Conservation (phyloP, 352 stramenopile genomes). For the Pythium phragmiticola region DNA sequence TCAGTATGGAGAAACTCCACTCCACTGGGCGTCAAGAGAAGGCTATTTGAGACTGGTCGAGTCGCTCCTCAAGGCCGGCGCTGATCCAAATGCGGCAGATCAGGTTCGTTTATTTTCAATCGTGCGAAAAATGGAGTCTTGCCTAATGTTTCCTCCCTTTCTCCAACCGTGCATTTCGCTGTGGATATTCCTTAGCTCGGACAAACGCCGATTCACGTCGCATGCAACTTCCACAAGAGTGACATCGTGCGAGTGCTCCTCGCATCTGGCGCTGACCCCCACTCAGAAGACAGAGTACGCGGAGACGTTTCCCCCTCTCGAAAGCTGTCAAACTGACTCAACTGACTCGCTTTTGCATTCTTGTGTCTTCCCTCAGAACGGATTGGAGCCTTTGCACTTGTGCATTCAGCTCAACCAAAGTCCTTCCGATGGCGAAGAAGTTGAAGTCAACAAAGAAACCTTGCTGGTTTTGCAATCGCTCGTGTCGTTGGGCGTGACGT, state of each 20-base stretch:
- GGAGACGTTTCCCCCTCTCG: too few relatives aligned
- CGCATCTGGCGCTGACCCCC: not conserved
- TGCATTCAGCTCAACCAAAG: not conserved
- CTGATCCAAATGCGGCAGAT: not conserved
- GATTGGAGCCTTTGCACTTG: not conserved
- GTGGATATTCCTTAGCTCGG: not conserved
- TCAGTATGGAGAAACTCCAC: not conserved
- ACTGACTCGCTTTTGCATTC: not conserved
- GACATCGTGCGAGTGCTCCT: not conserved
- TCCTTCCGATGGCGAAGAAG: too few relatives aligned
- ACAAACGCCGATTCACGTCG: not conserved
- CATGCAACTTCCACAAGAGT: not conserved
- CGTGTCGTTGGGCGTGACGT: not conserved
- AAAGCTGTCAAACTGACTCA: not conserved
- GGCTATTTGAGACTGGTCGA: not conserved
- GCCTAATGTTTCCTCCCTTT: not conserved
- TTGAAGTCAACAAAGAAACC: not conserved
- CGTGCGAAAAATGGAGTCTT: not conserved
- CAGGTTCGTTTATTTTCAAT: not conserved
- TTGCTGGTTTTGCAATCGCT: not conserved
- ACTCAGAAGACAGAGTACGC: slow-evolving; percentile 1
- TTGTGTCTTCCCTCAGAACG: too few relatives aligned
- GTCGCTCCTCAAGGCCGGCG: not conserved
- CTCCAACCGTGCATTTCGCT: not conserved
- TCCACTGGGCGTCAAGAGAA: not conserved